phyloP scores from a whole-genome alignment of 2,329 filamentous ascomycete species.

The Ophiosphaerella narmari region DNA sequence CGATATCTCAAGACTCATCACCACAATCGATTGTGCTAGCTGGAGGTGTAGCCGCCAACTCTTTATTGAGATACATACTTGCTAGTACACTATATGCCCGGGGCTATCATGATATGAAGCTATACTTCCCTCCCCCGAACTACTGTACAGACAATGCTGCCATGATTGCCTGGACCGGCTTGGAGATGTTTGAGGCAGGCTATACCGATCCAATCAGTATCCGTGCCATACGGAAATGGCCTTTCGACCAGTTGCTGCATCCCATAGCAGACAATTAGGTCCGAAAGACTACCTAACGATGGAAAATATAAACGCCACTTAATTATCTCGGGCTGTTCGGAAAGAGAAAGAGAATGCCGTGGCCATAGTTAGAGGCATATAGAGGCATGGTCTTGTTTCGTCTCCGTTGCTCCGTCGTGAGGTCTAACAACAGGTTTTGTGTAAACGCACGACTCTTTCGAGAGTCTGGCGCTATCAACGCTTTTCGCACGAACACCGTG shows the following conservation, averaged over 20 bases:
- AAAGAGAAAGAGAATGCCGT: too few relatives aligned
- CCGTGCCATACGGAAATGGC: conserved; percentile 45
- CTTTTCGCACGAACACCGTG: too few relatives aligned
- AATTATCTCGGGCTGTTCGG: too few relatives aligned
- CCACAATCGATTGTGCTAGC: conserved; percentile 69
- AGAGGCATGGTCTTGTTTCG: too few relatives aligned
- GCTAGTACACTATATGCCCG: conserved; percentile 66
- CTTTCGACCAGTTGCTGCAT: conserved; percentile 36
- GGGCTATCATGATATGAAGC: conserved; percentile 63
- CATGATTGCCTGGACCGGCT: conserved; percentile 94
- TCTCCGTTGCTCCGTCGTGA: too few relatives aligned
- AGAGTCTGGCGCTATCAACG: too few relatives aligned
- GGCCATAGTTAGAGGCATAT: too few relatives aligned
- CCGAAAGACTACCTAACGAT: not conserved
- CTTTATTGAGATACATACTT: conserved; percentile 72
- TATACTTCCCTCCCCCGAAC: conserved; percentile 75
- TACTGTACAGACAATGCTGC: conserved; percentile 95
- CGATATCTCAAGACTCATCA: conserved; percentile 5
- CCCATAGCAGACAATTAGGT: conserved; percentile 28
- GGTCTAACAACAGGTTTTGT: too few relatives aligned
- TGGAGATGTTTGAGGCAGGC: conserved; percentile 88
- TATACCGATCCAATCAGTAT: conserved; percentile 47
- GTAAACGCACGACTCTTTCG: too few relatives aligned
- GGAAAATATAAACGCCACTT: not conserved
- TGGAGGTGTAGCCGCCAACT: conserved; percentile 88